Evolutionary conservation across 345 rosid genomes (phyloP), one percentile per base, ranked within the genome.

Genomic region (Angophora floribunda): DNA sequence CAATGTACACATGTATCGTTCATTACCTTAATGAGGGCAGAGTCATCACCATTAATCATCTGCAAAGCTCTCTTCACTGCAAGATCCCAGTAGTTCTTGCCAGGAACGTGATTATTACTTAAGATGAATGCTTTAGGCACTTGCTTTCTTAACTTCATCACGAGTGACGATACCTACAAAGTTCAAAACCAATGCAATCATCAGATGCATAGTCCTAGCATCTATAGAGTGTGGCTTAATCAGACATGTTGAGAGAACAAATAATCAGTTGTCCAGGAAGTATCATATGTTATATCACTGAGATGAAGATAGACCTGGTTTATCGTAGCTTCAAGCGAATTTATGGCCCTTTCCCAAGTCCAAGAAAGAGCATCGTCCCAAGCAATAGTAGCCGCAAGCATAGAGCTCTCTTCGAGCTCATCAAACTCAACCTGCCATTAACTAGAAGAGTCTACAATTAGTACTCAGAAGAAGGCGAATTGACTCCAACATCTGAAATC

Each of bases 351-450:
- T 52, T 90, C 89, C 92, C 95, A 94, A 17, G 97, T 89, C 94
- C 96, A 94, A 8, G 94, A 93, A 88, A 95, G 92, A n/a, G 90
- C 91, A 87, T 93, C 45, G 47, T 97, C 97, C 99, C 99, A 95
- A 52, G 98, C 97, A 89, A 96, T 51, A 13, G 97, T 95, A 47
- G 94, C 92, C 44, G 98, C 99, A 65, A 97, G 94, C 92, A 95
- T 94, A 13, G 97, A 96, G 91, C 91, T 91, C 91, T 91, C 93
- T 88, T 89, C 91, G 87, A 96, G 92, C 95, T 96, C 99, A 92
- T 93, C 95, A 86, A 94, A 96, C 95, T 97, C 99, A 65, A 97
- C 97, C 98, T 97, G 95, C 90, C 94, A 93, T 91, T 90, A 88
- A 91, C 92, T 89, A 93, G 92, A 85, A 53, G 86, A 32, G 86